phyloP scores from a whole-genome alignment of 441 rosid genomes.

The Manihot esculenta region DNA sequence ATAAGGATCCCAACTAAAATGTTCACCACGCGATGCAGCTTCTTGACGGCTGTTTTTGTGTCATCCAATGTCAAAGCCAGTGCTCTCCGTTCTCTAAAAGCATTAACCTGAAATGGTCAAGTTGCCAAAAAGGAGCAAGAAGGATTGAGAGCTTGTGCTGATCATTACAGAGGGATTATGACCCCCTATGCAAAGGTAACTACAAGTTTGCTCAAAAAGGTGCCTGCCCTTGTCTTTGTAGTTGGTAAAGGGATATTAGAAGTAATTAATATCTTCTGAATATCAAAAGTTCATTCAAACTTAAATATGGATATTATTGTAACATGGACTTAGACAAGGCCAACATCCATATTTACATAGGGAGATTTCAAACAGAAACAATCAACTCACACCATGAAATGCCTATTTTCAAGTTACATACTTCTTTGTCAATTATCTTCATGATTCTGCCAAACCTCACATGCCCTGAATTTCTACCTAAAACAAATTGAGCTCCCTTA shows the following conservation, averaged over 20 bases:
- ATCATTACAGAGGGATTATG: too few relatives aligned
- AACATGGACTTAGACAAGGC: background rate
- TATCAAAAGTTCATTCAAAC: background rate
- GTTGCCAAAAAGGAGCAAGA: background rate
- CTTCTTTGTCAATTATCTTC: background rate
- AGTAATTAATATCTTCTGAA: too few relatives aligned
- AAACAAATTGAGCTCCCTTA: background rate
- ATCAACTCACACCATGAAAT: background rate
- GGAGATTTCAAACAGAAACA: background rate
- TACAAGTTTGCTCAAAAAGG: too few relatives aligned
- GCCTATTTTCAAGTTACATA: background rate
- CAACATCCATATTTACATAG: background rate
- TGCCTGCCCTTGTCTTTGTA: too few relatives aligned
- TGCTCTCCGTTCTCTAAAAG: conserved; percentile 81
- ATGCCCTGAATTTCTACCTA: too few relatives aligned
- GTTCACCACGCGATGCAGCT: conserved; percentile 62
- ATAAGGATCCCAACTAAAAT: conserved; percentile 42
- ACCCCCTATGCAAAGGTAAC: too few relatives aligned
- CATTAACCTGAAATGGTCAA: conserved; percentile 56
- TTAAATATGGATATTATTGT: background rate
- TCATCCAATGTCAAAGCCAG: conserved; percentile 81
- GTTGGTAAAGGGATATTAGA: too few relatives aligned
- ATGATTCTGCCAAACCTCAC: background rate
- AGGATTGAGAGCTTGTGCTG: too few relatives aligned
- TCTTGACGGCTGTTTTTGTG: conserved; percentile 84